Evolutionary conservation across 2,329 filamentous ascomycete species (phyloP), one percentile per base, ranked within the genome.

Genomic region (Aspergillus jensenii): DNA sequence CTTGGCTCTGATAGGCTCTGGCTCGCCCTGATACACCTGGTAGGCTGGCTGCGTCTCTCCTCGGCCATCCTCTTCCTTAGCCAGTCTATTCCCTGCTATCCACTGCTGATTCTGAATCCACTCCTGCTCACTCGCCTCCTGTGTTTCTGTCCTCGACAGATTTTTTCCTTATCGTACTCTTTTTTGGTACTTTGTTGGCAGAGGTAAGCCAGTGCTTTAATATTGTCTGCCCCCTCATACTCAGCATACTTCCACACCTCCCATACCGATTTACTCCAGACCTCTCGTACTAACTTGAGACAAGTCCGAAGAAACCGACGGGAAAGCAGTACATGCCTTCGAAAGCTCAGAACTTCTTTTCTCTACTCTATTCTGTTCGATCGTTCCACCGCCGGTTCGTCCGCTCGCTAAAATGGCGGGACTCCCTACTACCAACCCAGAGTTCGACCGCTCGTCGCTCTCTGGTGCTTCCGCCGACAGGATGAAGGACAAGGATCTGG

Each of bases 381-480:
- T 66, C 71, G 59, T 68, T 68, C 55, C 69, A 71, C 61, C 67
- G 66, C 68, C 71, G 71, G 66, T 64, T 69, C 51, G 59, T 73
- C 63, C 71, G 73, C 67, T 73, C 68, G 52, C 62, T 74, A 60
- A 74, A 74, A 77, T 76, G 74, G 72, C 73, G 69, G 60, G 65
- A 65, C 65, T 69, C 65, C 50, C 66, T 55, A 51, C 68, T 55
- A 55, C 62, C 40, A 62, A 64, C 54, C 55, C 52, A 49, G 64
- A 67, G 52, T 51, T 51, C 40, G 51, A 51, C 43, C 61, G 63
- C 35, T 64, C 63, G 31, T 63, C 60, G 17, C 40, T 62, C 40
- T 67, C 64, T 48, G 67, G 69, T 35, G 67, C 66, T 51, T 19
- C 62, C 27, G 65, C 72, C 19, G 59, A 57, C 27, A 69, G 73